Evolutionary conservation across 1,284 basidiomycete genomes (phyloP), one percentile per base, ranked within the genome.

Genomic region (Paramarasmius palmivorus): DNA sequence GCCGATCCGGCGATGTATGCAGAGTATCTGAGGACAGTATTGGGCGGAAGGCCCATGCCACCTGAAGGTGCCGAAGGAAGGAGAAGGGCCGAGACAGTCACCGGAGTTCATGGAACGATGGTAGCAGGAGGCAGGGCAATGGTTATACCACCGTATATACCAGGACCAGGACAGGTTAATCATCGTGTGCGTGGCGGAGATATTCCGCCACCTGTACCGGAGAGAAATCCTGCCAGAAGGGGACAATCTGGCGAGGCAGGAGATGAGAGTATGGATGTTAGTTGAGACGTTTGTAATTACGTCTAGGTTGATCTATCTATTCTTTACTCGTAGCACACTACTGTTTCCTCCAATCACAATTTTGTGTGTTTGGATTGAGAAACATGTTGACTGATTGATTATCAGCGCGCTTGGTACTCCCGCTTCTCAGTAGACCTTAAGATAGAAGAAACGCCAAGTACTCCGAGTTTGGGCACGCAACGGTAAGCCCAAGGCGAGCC

Each of bases 61-160:
- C n/a, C 25, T n/a, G 44, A 46, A 29, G 44, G 25, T 3, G 3
- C 6, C 9, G 53, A 55, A 8, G 54, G 54, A 20, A 51, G 54
- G 42, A 51, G 54, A 29, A 25, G 54, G 34, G 50, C 54, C 19
- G 54, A 55, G 17, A 55, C 54, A 8, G 54, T 55, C n/a, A 55
- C 54, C 19, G 54, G 54, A 12, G 45, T 47, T 17, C 19, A 19
- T 23, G 20, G 20, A 23, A 17, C 14, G 15, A n/a, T 42, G 9
- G 22, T 9, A 42, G n/a, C 25, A 5, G 25, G 15, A 26, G 44
- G 29, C 3, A 29, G 44, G 25, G 44, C 25, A 12, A 14, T 46
- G 26, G 25, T 46, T n/a, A 46, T 46, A 32, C 44, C 44, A 9
- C 44, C 44, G 12, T 46, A 46, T 32, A 26, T 46, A 8, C 44